Percentiles rank a stretch among this genome's conserved stretches.
phyloP scores from a whole-genome alignment of 179 eudicot genomes.

The Gypsophila paniculata region DNA sequence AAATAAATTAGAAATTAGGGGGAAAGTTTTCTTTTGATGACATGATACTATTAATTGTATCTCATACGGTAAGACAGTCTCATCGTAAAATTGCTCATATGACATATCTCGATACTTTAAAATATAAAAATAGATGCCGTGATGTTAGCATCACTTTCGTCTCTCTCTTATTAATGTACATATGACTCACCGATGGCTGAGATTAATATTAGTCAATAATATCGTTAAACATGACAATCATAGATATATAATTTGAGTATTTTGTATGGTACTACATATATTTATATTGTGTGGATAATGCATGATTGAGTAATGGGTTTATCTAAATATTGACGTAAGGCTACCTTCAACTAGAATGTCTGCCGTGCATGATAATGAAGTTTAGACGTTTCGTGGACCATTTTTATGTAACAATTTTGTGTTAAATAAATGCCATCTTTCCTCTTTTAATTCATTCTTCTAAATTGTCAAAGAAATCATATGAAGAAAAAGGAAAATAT shows the following conservation, averaged over 20 bases:
- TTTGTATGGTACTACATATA: background rate
- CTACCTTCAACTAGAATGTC: conserved; percentile 24
- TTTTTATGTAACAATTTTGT: background rate
- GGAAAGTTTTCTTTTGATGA: no score
- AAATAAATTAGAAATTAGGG: no score
- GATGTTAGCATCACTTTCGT: background rate
- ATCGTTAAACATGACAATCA: background rate
- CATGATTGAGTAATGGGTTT: background rate
- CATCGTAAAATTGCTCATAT: no score
- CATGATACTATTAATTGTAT: no score
- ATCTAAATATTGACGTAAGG: conserved; percentile 4
- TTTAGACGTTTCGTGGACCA: conserved; percentile 11
- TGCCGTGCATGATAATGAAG: conserved; percentile 18
- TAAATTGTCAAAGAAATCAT: background rate
- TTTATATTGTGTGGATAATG: background rate
- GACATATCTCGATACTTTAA: no score
- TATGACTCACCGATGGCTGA: conserved; percentile 17
- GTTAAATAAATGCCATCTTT: conserved; percentile 10
- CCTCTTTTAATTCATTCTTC: conserved; percentile 9
- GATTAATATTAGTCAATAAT: background rate
- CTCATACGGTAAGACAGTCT: no score
- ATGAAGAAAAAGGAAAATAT: background rate
- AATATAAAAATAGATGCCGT: no score
- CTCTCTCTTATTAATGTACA: conserved; percentile 12
- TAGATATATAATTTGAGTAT: background rate